Conservation (phyloP, 306 rosid species). For the Rosa chinensis region DNA sequence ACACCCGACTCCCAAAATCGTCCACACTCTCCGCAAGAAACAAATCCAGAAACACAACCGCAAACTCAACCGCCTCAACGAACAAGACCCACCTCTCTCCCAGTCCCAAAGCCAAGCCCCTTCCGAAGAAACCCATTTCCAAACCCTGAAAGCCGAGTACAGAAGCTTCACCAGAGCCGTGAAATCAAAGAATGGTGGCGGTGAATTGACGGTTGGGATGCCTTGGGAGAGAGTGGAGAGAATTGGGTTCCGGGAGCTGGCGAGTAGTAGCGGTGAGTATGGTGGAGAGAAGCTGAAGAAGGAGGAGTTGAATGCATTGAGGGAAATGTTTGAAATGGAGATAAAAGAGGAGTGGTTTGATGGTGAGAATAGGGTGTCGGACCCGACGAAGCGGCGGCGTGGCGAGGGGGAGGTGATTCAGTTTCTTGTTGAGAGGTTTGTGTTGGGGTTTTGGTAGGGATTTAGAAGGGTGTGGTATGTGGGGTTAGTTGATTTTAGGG, state of each 20-base stretch:
- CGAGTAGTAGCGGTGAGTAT: constrained; percentile 27
- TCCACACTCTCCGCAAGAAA: too few species aligned
- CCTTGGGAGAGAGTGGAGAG: constrained; percentile 70
- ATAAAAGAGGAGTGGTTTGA: constrained; percentile 45
- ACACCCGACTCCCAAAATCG: too few species aligned
- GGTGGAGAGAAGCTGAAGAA: constrained; percentile 52
- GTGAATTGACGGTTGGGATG: constrained; percentile 45
- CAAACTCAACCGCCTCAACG: too few species aligned
- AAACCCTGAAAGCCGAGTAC: constrained; percentile 55
- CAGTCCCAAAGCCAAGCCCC: constrained; percentile 41
- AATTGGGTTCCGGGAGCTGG: constrained; percentile 48
- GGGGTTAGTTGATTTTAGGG: too few species aligned
- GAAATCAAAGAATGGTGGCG: constrained; percentile 17
- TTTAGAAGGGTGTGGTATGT: too few species aligned
- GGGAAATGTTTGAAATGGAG: constrained; percentile 66
- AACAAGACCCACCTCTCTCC: constrained; percentile 34
- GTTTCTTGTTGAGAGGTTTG: constrained; percentile 46
- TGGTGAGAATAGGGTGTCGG: constrained; percentile 32
- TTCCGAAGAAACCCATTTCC: constrained; percentile 53
- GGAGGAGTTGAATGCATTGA: constrained; percentile 66
- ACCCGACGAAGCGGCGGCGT: constrained; percentile 37
- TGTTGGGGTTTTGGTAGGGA: too few species aligned
- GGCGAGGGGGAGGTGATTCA: constrained; percentile 63
- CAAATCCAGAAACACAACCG: too few species aligned
- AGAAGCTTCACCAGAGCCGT: constrained; percentile 48